Conservation (phyloP, 345 rosid genomes). For the Dimocarpus longan region DNA sequence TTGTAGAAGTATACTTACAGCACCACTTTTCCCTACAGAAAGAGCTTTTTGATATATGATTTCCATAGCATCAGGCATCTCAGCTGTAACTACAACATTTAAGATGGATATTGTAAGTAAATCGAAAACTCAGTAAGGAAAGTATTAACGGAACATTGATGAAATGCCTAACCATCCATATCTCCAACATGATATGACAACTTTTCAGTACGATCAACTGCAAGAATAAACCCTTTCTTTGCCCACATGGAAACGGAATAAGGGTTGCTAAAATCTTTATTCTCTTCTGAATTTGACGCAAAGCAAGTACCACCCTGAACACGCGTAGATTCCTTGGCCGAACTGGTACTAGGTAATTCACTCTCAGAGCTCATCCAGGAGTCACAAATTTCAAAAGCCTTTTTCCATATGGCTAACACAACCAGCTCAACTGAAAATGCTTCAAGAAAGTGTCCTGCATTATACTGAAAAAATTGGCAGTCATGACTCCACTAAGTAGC, state of each 20-base stretch:
- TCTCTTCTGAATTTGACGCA: conserved; percentile 25
- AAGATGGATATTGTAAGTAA: conserved; percentile 17
- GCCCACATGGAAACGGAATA: conserved; percentile 51
- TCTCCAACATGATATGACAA: conserved; percentile 47
- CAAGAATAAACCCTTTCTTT: conserved; percentile 57
- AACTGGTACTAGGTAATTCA: conserved; percentile 33
- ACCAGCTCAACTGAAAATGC: conserved; percentile 71
- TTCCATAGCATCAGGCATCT: conserved; percentile 87
- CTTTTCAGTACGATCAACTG: conserved; percentile 62
- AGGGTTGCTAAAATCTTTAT: conserved; percentile 43
- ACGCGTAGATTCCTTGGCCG: conserved; percentile 23
- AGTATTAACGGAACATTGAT: conserved; percentile 14
- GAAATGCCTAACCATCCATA: conserved; percentile 53
- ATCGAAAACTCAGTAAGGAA: conserved; percentile 18
- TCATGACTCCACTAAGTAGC: conserved; percentile 1
- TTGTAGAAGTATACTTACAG: conserved; percentile 41
- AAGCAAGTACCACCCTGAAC: conserved; percentile 12
- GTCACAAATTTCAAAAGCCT: conserved; percentile 55
- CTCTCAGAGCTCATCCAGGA: conserved; percentile 51
- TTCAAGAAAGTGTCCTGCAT: conserved; percentile 58
- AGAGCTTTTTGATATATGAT: conserved; percentile 63
- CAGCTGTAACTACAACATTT: conserved; percentile 51
- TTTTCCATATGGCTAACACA: conserved; percentile 72
- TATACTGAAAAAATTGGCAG: conserved; percentile 44
- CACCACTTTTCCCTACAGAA: conserved; percentile 60